Conservation (phyloP, 371 early-diverging fungal species). For the Apophysomyces sp. region DNA sequence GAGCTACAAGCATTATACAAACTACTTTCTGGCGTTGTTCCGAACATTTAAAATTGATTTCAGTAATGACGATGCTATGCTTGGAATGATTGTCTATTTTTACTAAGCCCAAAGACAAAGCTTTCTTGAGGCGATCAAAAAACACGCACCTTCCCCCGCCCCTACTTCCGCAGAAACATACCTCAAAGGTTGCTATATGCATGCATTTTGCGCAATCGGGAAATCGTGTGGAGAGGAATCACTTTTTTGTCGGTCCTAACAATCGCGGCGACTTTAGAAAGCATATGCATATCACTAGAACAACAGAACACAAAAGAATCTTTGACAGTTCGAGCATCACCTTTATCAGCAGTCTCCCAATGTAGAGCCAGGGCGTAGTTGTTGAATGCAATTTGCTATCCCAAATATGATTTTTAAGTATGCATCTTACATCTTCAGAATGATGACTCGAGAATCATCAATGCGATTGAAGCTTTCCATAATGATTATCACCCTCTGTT, state of each 20-base stretch:
- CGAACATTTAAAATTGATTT: neutral
- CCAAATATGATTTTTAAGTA: neutral
- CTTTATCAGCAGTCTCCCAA: neutral
- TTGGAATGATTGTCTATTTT: neutral
- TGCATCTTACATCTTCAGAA: neutral
- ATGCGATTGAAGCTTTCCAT: neutral
- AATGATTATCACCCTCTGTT: neutral
- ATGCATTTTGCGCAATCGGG: neutral
- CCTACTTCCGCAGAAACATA: neutral
- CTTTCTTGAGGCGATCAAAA: neutral
- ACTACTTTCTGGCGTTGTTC: neutral
- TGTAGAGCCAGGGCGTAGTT: neutral
- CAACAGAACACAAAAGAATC: too few relatives aligned
- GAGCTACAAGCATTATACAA: neutral
- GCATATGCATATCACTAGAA: too few relatives aligned
- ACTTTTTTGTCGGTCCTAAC: neutral
- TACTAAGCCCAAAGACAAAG: neutral
- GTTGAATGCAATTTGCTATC: neutral
- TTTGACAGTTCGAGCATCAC: neutral
- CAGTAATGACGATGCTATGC: neutral
- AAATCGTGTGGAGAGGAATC: neutral
- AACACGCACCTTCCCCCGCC: neutral
- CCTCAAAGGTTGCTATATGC: neutral
- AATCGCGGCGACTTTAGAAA: too few relatives aligned
- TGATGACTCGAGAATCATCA: neutral